Base-by-base conservation (phyloP, 169 alveolate genomes). In the Cyclospora cayetanensis region DNA sequence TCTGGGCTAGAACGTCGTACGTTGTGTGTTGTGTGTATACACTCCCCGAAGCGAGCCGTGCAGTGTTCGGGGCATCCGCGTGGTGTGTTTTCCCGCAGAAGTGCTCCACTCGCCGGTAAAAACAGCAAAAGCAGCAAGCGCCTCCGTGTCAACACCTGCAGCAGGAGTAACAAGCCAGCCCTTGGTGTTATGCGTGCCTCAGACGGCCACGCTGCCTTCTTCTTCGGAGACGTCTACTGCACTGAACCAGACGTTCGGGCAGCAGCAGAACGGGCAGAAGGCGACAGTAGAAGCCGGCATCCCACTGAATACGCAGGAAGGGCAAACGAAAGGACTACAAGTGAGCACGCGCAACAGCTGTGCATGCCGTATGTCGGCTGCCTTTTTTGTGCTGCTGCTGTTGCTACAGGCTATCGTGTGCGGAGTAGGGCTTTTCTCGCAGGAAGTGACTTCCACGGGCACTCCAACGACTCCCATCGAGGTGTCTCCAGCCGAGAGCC, bases 381-480 rank as follows among this genome's bases (percentile, higher is more conserved):
- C 60, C n/a, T n/a, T 15, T 46, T 22, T 46, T 46, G n/a, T n/a
- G 76, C 22, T 70, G 83, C 60, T 41, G 39, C 3, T 74, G 27
- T 35, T 70, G 55, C 83, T 70, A 53, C 55, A 37, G 27, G 12
- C 42, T 52, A 41, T n/a, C n/a, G n/a, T n/a, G n/a, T n/a, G n/a
- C n/a, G n/a, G n/a, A n/a, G n/a, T n/a, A n/a, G n/a, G n/a, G n/a
- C n/a, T n/a, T n/a, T n/a, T n/a, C 65, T 7, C 42, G 63, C 85
- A 74, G 66, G 85, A 74, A 5, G 63, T 74, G 41, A 39, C 39
- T 3, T 41, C 85, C 7, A 74, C 85, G 27, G 85, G 85, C 41
- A 74, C 85, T 41, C 65, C 85, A n/a, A 74, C 85, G 29, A 74
- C 85, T 11, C 85, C 85, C 2, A 63, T 63, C 42, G 85, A 41